Evolutionary conservation across 352 stramenopile genomes (phyloP).

Genomic region (Halophytophthora polymorphica): DNA sequence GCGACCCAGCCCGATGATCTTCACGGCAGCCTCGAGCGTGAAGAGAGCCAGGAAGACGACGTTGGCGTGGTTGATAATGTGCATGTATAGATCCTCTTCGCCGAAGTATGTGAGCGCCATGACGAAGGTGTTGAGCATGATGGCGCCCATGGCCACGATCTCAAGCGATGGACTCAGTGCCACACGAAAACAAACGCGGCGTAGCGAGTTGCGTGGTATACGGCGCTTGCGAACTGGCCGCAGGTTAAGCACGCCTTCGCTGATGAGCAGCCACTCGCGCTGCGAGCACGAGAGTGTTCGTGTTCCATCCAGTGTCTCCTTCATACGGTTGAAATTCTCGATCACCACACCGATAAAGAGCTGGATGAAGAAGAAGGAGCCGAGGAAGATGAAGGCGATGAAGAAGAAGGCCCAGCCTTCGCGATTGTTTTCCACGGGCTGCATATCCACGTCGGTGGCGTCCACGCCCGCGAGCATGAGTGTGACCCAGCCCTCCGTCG

Average conservation of each 20-base stretch:
- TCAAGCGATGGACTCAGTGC: constrained; percentile 62
- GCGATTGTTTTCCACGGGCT: constrained; percentile 75
- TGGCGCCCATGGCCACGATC: constrained; percentile 71
- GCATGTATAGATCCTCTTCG: constrained; percentile 54
- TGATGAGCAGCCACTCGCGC: constrained; percentile 74
- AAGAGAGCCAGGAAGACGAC: constrained; percentile 83
- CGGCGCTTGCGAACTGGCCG: constrained; percentile 38
- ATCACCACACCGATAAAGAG: constrained; percentile 92
- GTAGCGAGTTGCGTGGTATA: constrained; percentile 33
- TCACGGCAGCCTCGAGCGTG: constrained; percentile 71
- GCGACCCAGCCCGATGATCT: constrained; percentile 65
- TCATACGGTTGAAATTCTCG: constrained; percentile 88
- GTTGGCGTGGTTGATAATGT: constrained; percentile 69
- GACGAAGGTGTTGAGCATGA: constrained; percentile 82
- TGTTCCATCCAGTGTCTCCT: constrained; percentile 57
- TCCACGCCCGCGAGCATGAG: constrained; percentile 88
- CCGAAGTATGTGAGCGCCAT: constrained; percentile 86
- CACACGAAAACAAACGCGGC: constrained; percentile 38
- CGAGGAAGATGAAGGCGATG: constrained; percentile 85
- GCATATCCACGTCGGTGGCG: constrained; percentile 82
- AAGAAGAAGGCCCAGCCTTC: constrained; percentile 80
- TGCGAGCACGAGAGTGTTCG: constrained; percentile 70
- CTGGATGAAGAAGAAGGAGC: constrained; percentile 90
- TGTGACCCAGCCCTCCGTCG: constrained; percentile 85
- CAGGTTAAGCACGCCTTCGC: constrained; percentile 40